Evolutionary conservation across 805 yeast species (phyloP).

Genomic region (Lipomyces lipofer): DNA sequence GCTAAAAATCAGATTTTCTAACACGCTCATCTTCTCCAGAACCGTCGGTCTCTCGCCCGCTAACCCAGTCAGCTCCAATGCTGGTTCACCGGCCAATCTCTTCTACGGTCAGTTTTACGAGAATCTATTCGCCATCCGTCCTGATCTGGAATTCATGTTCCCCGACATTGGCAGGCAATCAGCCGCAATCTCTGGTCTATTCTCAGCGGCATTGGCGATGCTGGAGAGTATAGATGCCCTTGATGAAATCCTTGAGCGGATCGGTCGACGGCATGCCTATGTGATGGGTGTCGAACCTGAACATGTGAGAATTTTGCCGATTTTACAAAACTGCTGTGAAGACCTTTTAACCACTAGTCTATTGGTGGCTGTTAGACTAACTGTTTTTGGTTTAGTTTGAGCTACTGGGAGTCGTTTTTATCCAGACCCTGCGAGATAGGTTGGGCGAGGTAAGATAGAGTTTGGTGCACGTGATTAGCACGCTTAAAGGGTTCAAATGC

Average conservation of each 20-base stretch:
- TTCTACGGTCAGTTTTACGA: constrained; percentile 61
- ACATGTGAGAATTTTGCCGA: constrained; percentile 29
- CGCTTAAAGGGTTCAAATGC: too few species aligned
- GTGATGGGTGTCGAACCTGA: constrained; percentile 57
- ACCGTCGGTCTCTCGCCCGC: constrained; percentile 23
- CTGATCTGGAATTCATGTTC: constrained; percentile 52
- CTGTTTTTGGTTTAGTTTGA: constrained; percentile 41
- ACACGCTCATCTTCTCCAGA: constrained; percentile 5
- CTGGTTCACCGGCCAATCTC: constrained; percentile 34
- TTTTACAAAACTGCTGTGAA: too few species aligned
- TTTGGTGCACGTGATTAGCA: neutral
- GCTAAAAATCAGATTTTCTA: neutral
- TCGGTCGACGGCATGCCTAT: constrained; percentile 59
- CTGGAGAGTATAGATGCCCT: constrained; percentile 52
- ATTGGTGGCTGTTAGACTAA: too few species aligned
- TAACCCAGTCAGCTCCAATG: constrained; percentile 7
- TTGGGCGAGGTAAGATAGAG: constrained; percentile 37
- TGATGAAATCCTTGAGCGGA: constrained; percentile 52
- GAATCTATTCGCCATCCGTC: constrained; percentile 51
- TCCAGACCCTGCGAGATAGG: constrained; percentile 58
- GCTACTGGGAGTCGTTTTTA: constrained; percentile 61
- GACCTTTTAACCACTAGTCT: too few species aligned
- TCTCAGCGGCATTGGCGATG: constrained; percentile 55
- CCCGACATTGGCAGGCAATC: constrained; percentile 65
- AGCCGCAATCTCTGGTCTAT: constrained; percentile 61